A percentile compares a stretch with the other conserved stretches of the same genome.
Conservation (phyloP, 306 rosid genomes). For the Hippophae rhamnoides region DNA sequence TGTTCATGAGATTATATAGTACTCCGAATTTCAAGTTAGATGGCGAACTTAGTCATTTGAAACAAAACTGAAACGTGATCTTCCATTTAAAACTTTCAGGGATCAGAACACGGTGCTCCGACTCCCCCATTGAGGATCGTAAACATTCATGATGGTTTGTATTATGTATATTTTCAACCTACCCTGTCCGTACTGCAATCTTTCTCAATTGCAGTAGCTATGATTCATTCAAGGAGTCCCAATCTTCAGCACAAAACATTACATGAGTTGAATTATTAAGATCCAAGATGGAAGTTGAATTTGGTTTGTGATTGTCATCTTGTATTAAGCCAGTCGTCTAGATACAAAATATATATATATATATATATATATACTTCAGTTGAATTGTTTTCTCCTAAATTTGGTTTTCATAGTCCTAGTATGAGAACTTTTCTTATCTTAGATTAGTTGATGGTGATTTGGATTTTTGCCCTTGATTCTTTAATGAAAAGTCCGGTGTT, state of each 20-base stretch:
- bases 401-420: constrained; percentile 22
- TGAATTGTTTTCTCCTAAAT: constrained; percentile 14
- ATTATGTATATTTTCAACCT: constrained; percentile 59
- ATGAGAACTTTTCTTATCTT: constrained; percentile 28
- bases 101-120: constrained; percentile 32
- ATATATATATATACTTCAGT: constrained; percentile 29
- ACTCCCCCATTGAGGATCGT: constrained; percentile 67
- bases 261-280: constrained; percentile 30
- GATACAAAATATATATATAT: constrained; percentile 22
- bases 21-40: no score
- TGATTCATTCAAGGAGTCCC: constrained; percentile 63
- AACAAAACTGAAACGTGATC: constrained; percentile 1
- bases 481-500: constrained; percentile 28
- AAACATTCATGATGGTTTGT: constrained; percentile 62
- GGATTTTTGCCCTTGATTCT: constrained; percentile 25
- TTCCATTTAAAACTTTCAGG: constrained; percentile 29
- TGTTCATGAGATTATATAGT: not conserved
- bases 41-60: not conserved
- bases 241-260: constrained; percentile 46
- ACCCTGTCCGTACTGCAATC: constrained; percentile 66
- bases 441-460: constrained; percentile 29
- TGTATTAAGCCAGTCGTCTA: constrained; percentile 37
- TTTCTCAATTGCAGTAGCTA: constrained; percentile 81
- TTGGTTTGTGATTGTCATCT: constrained; percentile 28
- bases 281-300: constrained; percentile 26